A percentile compares a stretch with the other conserved stretches of the same genome.
phyloP scores from a whole-genome alignment of 2,329 filamentous ascomycete genomes.

The Aspergillus jensenii region DNA sequence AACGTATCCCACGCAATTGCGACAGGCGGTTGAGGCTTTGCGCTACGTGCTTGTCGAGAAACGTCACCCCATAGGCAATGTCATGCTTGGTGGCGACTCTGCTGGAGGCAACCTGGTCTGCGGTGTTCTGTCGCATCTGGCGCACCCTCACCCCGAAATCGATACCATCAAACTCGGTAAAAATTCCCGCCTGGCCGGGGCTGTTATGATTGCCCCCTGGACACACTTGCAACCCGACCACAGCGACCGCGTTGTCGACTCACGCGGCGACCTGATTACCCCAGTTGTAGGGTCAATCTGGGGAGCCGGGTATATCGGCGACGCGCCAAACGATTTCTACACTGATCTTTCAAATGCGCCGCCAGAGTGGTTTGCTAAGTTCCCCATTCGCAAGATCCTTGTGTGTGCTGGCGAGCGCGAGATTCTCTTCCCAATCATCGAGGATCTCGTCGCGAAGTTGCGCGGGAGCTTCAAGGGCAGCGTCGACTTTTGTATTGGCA shows the following conservation, averaged over 20 bases:
- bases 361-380: constrained; percentile 53
- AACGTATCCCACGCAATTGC: constrained; percentile 45
- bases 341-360: constrained; percentile 53
- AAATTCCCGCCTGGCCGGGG: constrained; percentile 47
- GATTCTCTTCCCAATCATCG: constrained; percentile 57
- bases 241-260: constrained; percentile 46
- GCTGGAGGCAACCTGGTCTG: constrained; percentile 45
- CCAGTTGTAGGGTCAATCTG: constrained; percentile 44
- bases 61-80: constrained; percentile 31
- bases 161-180: constrained; percentile 38
- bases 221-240: constrained; percentile 50
- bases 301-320: constrained; percentile 50
- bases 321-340: constrained; percentile 48
- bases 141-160: constrained; percentile 58
- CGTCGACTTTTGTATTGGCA: constrained; percentile 37
- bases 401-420: constrained; percentile 58
- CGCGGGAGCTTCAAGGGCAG: constrained; percentile 30
- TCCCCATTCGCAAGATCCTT: constrained; percentile 51
- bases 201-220: constrained; percentile 61
- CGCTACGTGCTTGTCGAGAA: constrained; percentile 39
- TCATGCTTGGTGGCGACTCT: constrained; percentile 46
- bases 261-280: constrained; percentile 53
- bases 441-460: constrained; percentile 50
- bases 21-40: constrained; percentile 41
- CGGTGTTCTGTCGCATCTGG: constrained; percentile 40